Percentiles rank a stretch among this genome's conserved stretches.
Evolutionary conservation across 768 basidiomycete genomes (phyloP).

Genomic region (Paxillus rubicundulus): DNA sequence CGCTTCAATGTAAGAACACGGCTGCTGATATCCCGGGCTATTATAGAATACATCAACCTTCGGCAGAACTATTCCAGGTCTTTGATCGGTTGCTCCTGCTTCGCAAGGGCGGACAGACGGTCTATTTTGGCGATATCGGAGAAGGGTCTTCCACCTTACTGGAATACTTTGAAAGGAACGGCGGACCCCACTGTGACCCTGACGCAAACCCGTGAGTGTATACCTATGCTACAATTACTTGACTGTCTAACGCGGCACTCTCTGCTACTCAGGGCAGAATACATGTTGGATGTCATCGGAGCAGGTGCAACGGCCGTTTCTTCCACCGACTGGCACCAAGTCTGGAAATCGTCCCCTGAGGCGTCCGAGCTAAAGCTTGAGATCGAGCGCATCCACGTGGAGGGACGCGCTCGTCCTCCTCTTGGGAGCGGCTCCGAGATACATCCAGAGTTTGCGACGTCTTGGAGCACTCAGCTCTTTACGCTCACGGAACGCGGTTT

Average conservation of each 20-base stretch:
- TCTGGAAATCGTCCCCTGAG: conserved; percentile 48
- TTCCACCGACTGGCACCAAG: conserved; percentile 46
- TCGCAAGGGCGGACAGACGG: conserved; percentile 55
- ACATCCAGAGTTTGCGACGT: conserved; percentile 35
- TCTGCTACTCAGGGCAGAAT: conserved; percentile 38
- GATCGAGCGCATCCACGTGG: conserved; percentile 42
- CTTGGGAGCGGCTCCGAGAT: conserved; percentile 18
- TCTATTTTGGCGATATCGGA: conserved; percentile 57
- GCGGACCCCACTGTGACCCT: conserved; percentile 14
- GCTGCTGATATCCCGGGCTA: neutral
- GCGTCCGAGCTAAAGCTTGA: conserved; percentile 36
- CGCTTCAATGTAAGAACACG: neutral
- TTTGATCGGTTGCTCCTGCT: conserved; percentile 54
- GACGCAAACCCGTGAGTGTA: conserved; percentile 24
- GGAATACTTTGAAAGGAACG: conserved; percentile 24
- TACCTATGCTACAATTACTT: neutral
- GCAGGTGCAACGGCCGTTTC: conserved; percentile 50
- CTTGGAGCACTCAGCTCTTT: conserved; percentile 38
- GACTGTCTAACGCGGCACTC: neutral
- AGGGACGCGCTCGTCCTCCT: conserved; percentile 30
- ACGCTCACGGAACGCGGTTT: conserved; percentile 33
- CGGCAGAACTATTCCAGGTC: conserved; percentile 48
- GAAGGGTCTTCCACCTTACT: conserved; percentile 21
- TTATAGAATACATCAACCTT: conserved; percentile 32
- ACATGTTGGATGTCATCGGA: conserved; percentile 53